phyloP scores from a whole-genome alignment of 1,284 basidiomycete genomes.

The Neotropicomus parvogracilis region DNA sequence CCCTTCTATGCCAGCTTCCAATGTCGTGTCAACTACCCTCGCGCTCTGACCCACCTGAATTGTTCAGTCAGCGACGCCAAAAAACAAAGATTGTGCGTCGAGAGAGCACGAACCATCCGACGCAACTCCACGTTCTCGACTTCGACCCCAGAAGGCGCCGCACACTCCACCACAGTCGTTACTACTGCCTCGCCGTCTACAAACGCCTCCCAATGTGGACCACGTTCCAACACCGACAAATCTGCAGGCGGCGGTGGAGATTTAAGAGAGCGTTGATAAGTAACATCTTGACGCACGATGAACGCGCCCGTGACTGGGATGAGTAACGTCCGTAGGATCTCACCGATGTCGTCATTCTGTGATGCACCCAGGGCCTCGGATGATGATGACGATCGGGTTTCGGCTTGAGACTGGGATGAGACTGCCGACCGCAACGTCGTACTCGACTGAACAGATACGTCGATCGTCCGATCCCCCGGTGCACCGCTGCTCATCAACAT shows the following conservation, averaged over 20 bases:
- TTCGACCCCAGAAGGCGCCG: conserved; percentile 50
- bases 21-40: conserved; percentile 42
- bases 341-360: conserved; percentile 36
- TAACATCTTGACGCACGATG: conserved; percentile 44
- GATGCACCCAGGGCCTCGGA: conserved; percentile 13
- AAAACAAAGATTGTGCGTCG: too few relatives aligned
- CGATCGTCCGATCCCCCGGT: conserved; percentile 63
- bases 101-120: conserved; percentile 41
- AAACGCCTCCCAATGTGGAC: conserved; percentile 47
- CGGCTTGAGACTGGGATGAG: background rate
- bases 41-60: conserved; percentile 45
- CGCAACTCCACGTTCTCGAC: conserved; percentile 49
- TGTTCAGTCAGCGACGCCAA: background rate
- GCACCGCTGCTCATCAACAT: conserved; percentile 56
- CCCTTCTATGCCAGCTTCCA: conserved; percentile 38
- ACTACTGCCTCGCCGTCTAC: conserved; percentile 55
- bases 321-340: conserved; percentile 59
- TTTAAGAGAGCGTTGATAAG: conserved; percentile 43
- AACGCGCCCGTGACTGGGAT: conserved; percentile 60
- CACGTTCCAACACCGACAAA: conserved; percentile 49
- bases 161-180: conserved; percentile 47
- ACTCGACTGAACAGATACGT: conserved; percentile 71
- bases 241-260: conserved; percentile 40
- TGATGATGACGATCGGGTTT: background rate
- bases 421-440: conserved; percentile 10